Percentiles rank a stretch among this genome's conserved stretches.
Evolutionary conservation across 1,139 yeast genomes (phyloP).

Genomic region (Nakaseomyces bracarensis): DNA sequence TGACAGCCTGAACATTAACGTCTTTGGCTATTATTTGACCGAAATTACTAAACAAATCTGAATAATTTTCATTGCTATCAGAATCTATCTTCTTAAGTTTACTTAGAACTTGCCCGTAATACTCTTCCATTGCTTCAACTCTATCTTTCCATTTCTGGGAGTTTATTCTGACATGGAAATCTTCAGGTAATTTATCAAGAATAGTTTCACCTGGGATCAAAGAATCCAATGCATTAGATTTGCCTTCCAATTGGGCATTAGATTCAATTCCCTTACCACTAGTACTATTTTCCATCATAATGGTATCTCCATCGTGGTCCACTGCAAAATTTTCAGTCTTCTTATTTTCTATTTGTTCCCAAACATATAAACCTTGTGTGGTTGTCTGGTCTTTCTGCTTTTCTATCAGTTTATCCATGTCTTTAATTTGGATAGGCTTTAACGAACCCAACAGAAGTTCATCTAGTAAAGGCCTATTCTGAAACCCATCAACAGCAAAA

Average conservation of each 20-base stretch:
- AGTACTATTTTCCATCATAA: conserved; percentile 34
- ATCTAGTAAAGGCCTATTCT: conserved; percentile 39
- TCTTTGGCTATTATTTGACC: conserved; percentile 70
- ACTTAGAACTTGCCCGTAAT: conserved; percentile 40
- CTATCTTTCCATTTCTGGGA: conserved; percentile 88
- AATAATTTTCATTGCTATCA: conserved; percentile 54
- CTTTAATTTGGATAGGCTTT: conserved; percentile 90
- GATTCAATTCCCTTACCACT: conserved; percentile 26
- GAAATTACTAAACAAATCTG: conserved; percentile 49
- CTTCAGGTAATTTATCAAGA: conserved; percentile 54
- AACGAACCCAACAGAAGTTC: conserved; percentile 56
- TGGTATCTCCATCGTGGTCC: conserved; percentile 36
- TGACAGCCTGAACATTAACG: conserved; percentile 84
- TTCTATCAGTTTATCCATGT: conserved; percentile 61
- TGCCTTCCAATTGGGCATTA: conserved; percentile 34
- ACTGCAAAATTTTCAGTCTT: conserved; percentile 12
- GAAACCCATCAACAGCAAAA: conserved; percentile 58
- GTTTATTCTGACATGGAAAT: conserved; percentile 46
- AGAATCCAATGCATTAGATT: conserved; percentile 32
- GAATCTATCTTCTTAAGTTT: conserved; percentile 38
- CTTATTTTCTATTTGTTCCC: conserved; percentile 2
- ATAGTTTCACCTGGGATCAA: conserved; percentile 53
- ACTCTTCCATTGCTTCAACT: conserved; percentile 73
- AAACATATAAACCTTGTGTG: not conserved
- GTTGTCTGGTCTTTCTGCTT: conserved; percentile 18